Evolutionary conservation across 768 basidiomycete species (phyloP).

Genomic region (Boletellus emodensis): DNA sequence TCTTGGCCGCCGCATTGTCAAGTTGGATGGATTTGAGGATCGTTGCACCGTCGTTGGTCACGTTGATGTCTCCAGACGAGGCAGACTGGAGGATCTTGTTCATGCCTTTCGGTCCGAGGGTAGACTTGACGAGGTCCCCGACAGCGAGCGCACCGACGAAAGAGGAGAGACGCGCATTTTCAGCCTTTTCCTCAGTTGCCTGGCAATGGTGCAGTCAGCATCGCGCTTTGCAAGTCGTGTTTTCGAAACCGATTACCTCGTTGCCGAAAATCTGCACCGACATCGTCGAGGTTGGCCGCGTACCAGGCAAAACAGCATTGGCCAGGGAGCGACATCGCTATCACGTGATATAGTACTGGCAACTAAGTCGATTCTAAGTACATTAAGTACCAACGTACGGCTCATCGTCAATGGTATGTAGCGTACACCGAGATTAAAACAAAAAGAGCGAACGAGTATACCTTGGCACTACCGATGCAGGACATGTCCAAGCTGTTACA

Average conservation of each 20-base stretch:
- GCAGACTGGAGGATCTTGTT: conserved; percentile 97
- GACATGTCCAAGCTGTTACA: conserved; percentile 27
- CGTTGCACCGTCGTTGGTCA: conserved; percentile 98
- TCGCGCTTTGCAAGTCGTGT: neutral
- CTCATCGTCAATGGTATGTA: no score
- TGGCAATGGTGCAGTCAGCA: conserved; percentile 24
- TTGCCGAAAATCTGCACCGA: conserved; percentile 70
- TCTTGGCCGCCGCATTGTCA: conserved; percentile 98
- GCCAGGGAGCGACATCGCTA: no score
- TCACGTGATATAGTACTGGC: no score
- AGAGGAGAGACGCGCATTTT: conserved; percentile 96
- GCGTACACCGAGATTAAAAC: no score
- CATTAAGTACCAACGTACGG: neutral
- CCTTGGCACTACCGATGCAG: conserved; percentile 19
- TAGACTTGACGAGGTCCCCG: conserved; percentile 98
- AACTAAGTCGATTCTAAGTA: no score
- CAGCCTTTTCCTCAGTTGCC: conserved; percentile 93
- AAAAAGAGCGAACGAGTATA: neutral
- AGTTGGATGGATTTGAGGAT: conserved; percentile 96
- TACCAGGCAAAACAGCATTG: no score
- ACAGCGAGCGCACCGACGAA: conserved; percentile 97
- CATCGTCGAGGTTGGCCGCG: conserved; percentile 32
- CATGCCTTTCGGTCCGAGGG: conserved; percentile 98
- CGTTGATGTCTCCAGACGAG: conserved; percentile 87
- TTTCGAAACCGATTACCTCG: conserved; percentile 38